phyloP scores from a whole-genome alignment of 2,329 filamentous ascomycete genomes.

The Diaporthe longicolla region DNA sequence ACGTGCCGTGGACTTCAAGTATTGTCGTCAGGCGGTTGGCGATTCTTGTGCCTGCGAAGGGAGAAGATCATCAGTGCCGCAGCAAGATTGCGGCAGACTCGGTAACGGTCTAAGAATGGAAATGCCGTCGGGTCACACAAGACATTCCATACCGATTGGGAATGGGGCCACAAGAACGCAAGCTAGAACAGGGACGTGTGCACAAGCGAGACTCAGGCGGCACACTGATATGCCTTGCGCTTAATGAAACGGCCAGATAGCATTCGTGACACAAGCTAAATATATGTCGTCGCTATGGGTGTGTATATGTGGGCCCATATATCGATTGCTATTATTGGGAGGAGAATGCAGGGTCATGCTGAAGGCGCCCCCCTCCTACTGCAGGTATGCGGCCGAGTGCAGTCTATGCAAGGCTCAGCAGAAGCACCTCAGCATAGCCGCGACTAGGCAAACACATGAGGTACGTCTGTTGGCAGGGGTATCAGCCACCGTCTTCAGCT shows the following conservation, averaged over 20 bases:
- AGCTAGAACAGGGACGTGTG: not conserved
- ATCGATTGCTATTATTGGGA: not conserved
- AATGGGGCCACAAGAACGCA: not conserved
- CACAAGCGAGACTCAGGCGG: not conserved
- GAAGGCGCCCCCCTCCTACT: not conserved
- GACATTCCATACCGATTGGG: not conserved
- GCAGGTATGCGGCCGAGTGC: not conserved
- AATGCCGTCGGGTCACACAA: slow-evolving; percentile 16
- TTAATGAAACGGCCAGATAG: not conserved
- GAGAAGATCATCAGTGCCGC: not conserved
- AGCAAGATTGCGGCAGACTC: not conserved
- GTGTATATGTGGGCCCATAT: not conserved
- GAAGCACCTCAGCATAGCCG: not conserved
- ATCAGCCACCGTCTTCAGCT: not conserved
- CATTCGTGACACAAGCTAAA: not conserved
- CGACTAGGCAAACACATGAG: not conserved
- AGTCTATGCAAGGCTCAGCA: slow-evolving; percentile 14
- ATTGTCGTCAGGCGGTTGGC: not conserved
- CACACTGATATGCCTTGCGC: not conserved
- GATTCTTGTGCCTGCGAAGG: not conserved
- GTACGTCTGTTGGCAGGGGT: not conserved
- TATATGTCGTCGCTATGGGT: not conserved
- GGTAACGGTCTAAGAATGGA: slow-evolving; percentile 19
- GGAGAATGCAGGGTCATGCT: not conserved
- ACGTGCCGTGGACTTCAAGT: no score